phyloP scores from a whole-genome alignment of 2,329 filamentous ascomycete genomes.

The Volutella citrinella region DNA sequence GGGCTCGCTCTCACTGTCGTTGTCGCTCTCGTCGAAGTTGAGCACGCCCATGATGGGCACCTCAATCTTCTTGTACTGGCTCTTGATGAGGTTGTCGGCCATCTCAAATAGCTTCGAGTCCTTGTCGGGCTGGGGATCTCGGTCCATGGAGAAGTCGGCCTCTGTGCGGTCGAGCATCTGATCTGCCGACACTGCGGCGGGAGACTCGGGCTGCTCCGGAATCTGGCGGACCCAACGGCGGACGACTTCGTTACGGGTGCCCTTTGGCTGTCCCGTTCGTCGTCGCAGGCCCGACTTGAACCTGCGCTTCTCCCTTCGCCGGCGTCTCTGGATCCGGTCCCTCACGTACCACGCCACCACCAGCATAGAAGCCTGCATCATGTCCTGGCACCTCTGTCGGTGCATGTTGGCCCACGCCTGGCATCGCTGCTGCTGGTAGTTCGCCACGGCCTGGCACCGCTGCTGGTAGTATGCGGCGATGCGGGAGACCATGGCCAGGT shows the following conservation, averaged over 20 bases:
- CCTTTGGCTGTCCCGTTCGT: slow-evolving; percentile 31
- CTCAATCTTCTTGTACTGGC: slow-evolving; percentile 43
- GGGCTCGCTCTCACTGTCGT: slow-evolving; percentile 35
- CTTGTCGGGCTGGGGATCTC: slow-evolving; percentile 37
- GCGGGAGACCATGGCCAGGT: slow-evolving; percentile 44
- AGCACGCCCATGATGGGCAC: slow-evolving; percentile 44
- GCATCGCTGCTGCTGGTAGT: slow-evolving; percentile 46
- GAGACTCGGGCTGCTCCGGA: slow-evolving; percentile 32
- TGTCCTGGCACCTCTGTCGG: slow-evolving; percentile 45
- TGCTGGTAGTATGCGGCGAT: slow-evolving; percentile 49
- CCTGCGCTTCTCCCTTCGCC: slow-evolving; percentile 37
- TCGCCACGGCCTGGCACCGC: slow-evolving; percentile 44
- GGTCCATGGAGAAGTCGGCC: slow-evolving; percentile 39
- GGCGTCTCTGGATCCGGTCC: slow-evolving; percentile 43
- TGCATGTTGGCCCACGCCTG: slow-evolving; percentile 46
- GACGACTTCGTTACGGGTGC: slow-evolving; percentile 38
- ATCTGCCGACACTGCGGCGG: slow-evolving; percentile 24
- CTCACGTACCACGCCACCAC: slow-evolving; percentile 49
- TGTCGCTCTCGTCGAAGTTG: slow-evolving; percentile 43
- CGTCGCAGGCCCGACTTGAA: slow-evolving; percentile 39
- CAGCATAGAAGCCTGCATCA: slow-evolving; percentile 47
- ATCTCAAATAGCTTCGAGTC: slow-evolving; percentile 42
- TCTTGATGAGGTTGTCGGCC: slow-evolving; percentile 47
- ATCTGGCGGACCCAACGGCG: slow-evolving; percentile 42
- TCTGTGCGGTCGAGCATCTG: slow-evolving; percentile 36